Evolutionary conservation across 371 early-diverging fungal genomes (phyloP), one percentile per base, ranked within the genome.

Genomic region (Smittium mucronatum): DNA sequence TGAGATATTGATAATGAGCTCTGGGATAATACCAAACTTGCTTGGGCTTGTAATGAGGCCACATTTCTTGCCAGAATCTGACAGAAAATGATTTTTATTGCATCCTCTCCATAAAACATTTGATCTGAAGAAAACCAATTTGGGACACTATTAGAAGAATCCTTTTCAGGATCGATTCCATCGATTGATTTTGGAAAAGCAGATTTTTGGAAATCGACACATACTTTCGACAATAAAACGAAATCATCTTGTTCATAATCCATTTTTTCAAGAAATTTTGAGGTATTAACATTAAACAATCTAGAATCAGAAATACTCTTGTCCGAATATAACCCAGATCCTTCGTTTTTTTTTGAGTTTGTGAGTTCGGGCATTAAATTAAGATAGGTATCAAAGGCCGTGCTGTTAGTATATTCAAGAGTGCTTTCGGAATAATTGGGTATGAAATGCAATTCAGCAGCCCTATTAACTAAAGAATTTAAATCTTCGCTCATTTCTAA

Each of bases 1-100:
- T 34, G 17, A 65, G 36, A 65, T 17, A 33, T 34, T 34, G 26
- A n/a, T 32, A 34, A 33, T n/a, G 65, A 65, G n/a, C 34, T 65
- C n/a, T 33, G 26, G 2, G 36, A 32, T 34, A 65, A n/a, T n/a
- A 65, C 36, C 25, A 34, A 5, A n/a, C 34, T 34, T 25, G 36
- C 34, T 36, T 31, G n/a, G 8, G 65, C 65, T 32, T 65, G n/a
- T 2, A 65, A 11, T 31, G 5, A 32, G 2, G 65, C 1, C 34
- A 65, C 30, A 65, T 65, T 34, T 33, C 65, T 65, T 11, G 65
- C 65, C n/a, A 65, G 36, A n/a, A 65, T 28, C 34, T 31, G 34
- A n/a, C 65, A 32, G 34, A 28, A n/a, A 15, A 65, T 2, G 34
- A 34, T 34, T 36, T 33, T 36, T n/a, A 65, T 65, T 32, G 36